Evolutionary conservation across 768 basidiomycete species (phyloP).

Genomic region (Leccinum truebloodii): DNA sequence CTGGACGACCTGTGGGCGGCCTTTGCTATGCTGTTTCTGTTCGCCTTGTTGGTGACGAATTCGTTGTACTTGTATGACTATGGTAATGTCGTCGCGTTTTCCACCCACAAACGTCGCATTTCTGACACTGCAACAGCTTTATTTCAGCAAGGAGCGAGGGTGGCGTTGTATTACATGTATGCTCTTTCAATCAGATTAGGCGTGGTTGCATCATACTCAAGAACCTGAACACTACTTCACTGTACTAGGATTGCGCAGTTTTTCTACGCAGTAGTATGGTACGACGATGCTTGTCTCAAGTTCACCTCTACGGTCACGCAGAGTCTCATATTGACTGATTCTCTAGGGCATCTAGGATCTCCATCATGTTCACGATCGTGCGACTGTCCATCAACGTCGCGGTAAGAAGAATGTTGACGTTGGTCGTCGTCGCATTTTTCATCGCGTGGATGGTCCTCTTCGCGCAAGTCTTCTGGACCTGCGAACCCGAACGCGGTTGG

Average conservation of each 20-base stretch:
- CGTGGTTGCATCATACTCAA: neutral
- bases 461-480: slow-evolving; percentile 5
- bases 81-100: neutral
- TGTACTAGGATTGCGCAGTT: slow-evolving; percentile 3
- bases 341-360: neutral
- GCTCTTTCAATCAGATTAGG: neutral
- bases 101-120: neutral
- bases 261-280: slow-evolving; percentile 10
- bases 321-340: neutral
- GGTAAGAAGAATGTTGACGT: neutral
- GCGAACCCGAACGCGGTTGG: slow-evolving; percentile 8
- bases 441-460: slow-evolving; percentile 8
- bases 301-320: neutral
- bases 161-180: slow-evolving; percentile 6
- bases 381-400: neutral
- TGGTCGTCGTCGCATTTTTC: neutral
- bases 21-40: slow-evolving; percentile 1
- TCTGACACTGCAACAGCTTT: neutral
- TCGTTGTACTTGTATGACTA: slow-evolving; percentile 4
- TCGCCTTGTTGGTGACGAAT: neutral
- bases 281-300: neutral
- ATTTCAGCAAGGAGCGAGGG: neutral
- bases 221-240: neutral
- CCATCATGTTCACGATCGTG: slow-evolving; percentile 9
- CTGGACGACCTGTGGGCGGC: slow-evolving; percentile 1